phyloP scores from a whole-genome alignment of 768 basidiomycete genomes.

The Boletales sp. region DNA sequence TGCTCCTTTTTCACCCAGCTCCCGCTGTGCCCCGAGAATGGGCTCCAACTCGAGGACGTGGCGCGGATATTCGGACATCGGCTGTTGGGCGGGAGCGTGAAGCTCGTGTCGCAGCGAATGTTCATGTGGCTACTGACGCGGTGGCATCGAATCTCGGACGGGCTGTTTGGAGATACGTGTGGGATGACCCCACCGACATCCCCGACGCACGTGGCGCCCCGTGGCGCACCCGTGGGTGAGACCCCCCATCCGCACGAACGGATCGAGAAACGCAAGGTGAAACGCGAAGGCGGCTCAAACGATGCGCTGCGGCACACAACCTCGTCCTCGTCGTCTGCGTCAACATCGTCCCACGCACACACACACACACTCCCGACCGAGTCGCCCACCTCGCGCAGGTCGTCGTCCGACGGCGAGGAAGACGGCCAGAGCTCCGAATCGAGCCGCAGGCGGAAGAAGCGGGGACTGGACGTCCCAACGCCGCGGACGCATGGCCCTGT shows the following conservation, averaged over 20 bases:
- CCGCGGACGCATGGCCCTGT: neutral
- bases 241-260: slow-evolving; percentile 3
- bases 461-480: slow-evolving; percentile 11
- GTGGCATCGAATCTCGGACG: slow-evolving; percentile 26
- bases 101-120: slow-evolving; percentile 23
- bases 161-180: slow-evolving; percentile 23
- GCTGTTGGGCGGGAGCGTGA: slow-evolving; percentile 35
- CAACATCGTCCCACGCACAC: neutral
- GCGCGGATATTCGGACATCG: slow-evolving; percentile 44
- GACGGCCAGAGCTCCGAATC: slow-evolving; percentile 9
- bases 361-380: neutral
- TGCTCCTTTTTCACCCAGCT: slow-evolving; percentile 49
- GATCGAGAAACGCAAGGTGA: slow-evolving; percentile 15
- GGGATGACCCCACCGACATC: slow-evolving; percentile 19
- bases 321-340: slow-evolving; percentile 11
- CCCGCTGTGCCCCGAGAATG: slow-evolving; percentile 48
- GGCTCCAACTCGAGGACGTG: slow-evolving; percentile 42
- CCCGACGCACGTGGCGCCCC: neutral
- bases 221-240: neutral
- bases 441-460: slow-evolving; percentile 18
- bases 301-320: neutral
- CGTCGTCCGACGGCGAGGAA: slow-evolving; percentile 10
- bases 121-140: slow-evolving; percentile 32
- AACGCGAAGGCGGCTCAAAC: neutral
- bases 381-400: slow-evolving; percentile 6